These are phyloP conservation scores for Cadophora gregata DNA, from an alignment of 2,329 filamentous ascomycete genomes.

Conservation along the genomic window DNA sequence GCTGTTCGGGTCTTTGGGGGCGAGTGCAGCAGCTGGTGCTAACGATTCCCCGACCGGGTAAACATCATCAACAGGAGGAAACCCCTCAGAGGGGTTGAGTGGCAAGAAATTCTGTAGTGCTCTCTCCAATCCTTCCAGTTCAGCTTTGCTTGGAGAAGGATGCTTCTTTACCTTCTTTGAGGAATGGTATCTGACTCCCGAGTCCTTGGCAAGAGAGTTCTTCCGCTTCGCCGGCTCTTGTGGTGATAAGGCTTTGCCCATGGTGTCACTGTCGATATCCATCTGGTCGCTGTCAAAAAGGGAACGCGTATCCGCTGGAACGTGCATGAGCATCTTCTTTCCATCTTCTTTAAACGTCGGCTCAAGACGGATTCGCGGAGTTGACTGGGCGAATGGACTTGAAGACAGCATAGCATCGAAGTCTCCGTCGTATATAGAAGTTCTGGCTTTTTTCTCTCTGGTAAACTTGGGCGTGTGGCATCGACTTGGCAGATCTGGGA, in stretches of 20 bases:
- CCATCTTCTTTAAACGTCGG: conserved; percentile 33
- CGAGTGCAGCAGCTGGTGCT: conserved; percentile 16
- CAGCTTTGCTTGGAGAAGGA: conserved; percentile 37
- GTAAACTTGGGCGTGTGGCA: conserved; percentile 14
- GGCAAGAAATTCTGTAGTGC: conserved; percentile 21
- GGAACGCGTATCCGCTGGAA: conserved; percentile 32
- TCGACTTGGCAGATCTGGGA: conserved; percentile 25
- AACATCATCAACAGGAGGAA: conserved; percentile 24
- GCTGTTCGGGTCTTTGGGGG: conserved; percentile 29
- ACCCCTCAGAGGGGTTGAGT: neutral
- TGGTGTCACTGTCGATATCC: conserved; percentile 17
- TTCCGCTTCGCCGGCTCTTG: conserved; percentile 27
- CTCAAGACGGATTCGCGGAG: conserved; percentile 37
- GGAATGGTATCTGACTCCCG: conserved; percentile 3
- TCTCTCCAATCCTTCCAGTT: conserved; percentile 36
- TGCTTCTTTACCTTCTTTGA: conserved; percentile 37
- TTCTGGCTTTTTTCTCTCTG: conserved; percentile 8
- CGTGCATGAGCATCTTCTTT: conserved; percentile 28
- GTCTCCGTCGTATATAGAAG: conserved; percentile 20
- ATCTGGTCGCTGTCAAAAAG: conserved; percentile 32
- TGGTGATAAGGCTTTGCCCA: conserved; percentile 7
- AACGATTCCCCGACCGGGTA: conserved; percentile 16
- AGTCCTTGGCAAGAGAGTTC: conserved; percentile 20
- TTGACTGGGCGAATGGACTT: conserved; percentile 41
- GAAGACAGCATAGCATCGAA: conserved; percentile 37